Evolutionary conservation across 208 protist genomes (phyloP).

Genomic region (Entamoeba histolytica): DNA sequence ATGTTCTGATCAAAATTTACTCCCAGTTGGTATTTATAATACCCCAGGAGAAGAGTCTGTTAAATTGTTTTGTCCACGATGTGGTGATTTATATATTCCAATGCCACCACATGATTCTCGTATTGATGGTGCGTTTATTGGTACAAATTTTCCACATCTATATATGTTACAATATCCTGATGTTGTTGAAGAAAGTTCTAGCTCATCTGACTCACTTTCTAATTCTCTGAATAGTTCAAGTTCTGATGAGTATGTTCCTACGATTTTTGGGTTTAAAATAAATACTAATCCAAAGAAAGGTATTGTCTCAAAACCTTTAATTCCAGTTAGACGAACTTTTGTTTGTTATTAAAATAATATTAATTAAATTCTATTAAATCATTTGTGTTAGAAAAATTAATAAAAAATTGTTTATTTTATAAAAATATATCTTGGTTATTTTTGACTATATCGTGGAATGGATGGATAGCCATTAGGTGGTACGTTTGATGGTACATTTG

Average conservation of each 20-base stretch:
- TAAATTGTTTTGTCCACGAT: constrained; percentile 10
- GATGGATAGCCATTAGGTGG: too few species aligned
- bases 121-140: constrained; percentile 23
- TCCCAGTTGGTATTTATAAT: constrained; percentile 22
- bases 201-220: background rate
- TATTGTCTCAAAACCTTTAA: background rate
- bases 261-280: background rate
- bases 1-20: constrained; percentile 10
- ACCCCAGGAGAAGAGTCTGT: background rate
- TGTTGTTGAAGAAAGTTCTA: background rate
- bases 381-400: too few species aligned
- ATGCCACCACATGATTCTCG: background rate
- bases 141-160: constrained; percentile 21
- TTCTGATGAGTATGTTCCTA: background rate
- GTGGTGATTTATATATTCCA: constrained; percentile 7
- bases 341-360: background rate
- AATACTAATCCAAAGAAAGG: background rate
- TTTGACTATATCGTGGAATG: too few species aligned
- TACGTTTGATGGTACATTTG: too few species aligned
- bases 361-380: too few species aligned
- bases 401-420: too few species aligned
- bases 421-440: too few species aligned
- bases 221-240: background rate
- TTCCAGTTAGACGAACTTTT: background rate
- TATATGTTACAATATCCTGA: constrained; percentile 7